phyloP scores from a whole-genome alignment of 2,329 filamentous ascomycete genomes.

The Corinectria fuckeliana region DNA sequence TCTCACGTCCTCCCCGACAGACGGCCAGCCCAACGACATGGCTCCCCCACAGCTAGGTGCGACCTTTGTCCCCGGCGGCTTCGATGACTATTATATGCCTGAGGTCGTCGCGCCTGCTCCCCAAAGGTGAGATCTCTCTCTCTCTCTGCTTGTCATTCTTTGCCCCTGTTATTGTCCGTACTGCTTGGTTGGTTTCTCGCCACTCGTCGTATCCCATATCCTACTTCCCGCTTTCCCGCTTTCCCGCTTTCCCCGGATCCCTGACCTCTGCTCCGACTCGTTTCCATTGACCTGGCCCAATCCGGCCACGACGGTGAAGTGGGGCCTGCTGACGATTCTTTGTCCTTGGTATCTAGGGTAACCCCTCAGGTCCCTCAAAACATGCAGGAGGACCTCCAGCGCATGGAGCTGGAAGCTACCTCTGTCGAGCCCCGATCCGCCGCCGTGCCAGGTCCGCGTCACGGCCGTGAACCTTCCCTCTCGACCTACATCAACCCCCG shows the following conservation, averaged over 20 bases:
- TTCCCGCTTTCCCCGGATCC: constrained; percentile 19
- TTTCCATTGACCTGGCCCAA: constrained; percentile 34
- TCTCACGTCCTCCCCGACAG: constrained; percentile 40
- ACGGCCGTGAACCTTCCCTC: constrained; percentile 53
- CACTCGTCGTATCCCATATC: constrained; percentile 23
- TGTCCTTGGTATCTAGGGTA: constrained; percentile 63
- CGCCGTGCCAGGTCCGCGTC: constrained; percentile 42
- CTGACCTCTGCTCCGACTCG: constrained; percentile 19
- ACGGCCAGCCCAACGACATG: constrained; percentile 38
- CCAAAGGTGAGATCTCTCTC: constrained; percentile 56
- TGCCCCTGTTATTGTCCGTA: too few relatives aligned
- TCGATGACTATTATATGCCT: constrained; percentile 67
- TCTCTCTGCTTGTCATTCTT: constrained; percentile 14
- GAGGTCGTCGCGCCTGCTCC: constrained; percentile 64
- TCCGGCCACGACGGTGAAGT: constrained; percentile 39
- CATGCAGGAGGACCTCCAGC: constrained; percentile 92
- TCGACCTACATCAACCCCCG: constrained; percentile 47
- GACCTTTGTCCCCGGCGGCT: constrained; percentile 64
- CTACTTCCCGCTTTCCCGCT: constrained; percentile 24
- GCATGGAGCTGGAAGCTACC: constrained; percentile 83
- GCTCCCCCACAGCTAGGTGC: constrained; percentile 52
- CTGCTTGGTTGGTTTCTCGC: too few relatives aligned
- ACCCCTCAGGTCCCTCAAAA: constrained; percentile 96
- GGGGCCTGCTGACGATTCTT: constrained; percentile 49
- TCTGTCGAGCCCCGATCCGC: constrained; percentile 47